Percentiles rank a stretch among this genome's conserved stretches.
Conservation (phyloP, 2,329 filamentous ascomycete species). For the Hypoxylon sp. region DNA sequence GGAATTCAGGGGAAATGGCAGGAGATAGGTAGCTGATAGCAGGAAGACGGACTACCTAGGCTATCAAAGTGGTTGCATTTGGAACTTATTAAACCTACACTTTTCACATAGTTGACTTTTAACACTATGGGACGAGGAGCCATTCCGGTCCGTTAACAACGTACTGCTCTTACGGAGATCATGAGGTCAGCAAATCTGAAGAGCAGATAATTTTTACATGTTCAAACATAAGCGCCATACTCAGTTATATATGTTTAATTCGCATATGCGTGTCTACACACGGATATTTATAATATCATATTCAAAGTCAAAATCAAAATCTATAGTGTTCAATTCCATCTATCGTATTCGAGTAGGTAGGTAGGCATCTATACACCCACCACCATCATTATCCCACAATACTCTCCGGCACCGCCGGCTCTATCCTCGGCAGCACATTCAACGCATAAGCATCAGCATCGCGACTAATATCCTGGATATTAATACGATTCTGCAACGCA, state of each 20-base stretch:
- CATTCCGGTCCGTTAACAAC: background rate
- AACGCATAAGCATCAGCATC: conserved; percentile 76
- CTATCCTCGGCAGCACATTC: conserved; percentile 59
- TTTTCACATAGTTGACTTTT: conserved; percentile 29
- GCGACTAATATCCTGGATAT: conserved; percentile 71
- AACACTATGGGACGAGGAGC: background rate
- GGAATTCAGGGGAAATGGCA: conserved; percentile 24
- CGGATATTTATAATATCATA: background rate
- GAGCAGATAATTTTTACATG: background rate
- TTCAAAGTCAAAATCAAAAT: conserved; percentile 2
- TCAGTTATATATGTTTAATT: background rate
- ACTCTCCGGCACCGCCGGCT: conserved; percentile 44
- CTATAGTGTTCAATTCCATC: conserved; percentile 2
- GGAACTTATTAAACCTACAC: conserved; percentile 15
- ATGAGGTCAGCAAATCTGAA: background rate
- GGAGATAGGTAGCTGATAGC: conserved; percentile 32
- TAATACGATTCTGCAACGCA: conserved; percentile 74
- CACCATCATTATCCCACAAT: conserved; percentile 30
- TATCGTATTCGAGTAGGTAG: background rate
- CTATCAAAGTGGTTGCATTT: conserved; percentile 29
- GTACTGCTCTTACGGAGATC: background rate
- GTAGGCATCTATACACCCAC: background rate
- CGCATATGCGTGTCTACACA: background rate
- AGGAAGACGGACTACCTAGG: conserved; percentile 24
- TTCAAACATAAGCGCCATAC: background rate